Base-by-base conservation (phyloP, 345 rosid genomes). In the Rhodamnia argentea region DNA sequence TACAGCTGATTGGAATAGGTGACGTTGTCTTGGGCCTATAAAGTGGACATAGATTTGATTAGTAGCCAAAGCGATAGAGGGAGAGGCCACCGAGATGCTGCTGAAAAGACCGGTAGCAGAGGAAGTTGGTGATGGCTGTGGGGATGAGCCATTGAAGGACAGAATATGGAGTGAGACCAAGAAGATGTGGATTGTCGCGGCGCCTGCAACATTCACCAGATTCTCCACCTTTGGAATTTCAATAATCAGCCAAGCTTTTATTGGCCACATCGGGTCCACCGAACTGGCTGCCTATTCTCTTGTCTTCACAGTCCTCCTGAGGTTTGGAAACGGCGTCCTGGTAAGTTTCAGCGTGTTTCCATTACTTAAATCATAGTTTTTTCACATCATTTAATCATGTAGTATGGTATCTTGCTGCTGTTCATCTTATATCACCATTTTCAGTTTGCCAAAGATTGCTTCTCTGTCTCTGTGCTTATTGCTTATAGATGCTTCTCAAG, bases 221-320 rank as follows among this genome's bases (percentile, higher is more conserved):
- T 90, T 94, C 83, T 93, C 98, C 5, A 92, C 96, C 22, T 93
- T 92, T 15, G 96, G 97, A 14, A 86, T 92, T 13, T 86, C 85
- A 44, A 84, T 95, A 4, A 87, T 95, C 86, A 95, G 88, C 76
- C 98, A 92, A 86, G 95, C 95, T 5, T 96, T 94, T 74, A 86
- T 94, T 22, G 99, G 97, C 0, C 98, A 94, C 84, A 83, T 94
- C 83, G 95, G 99, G 42, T 44, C 95, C 0, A 89, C 88, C 0
- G 90, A 96, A 83, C 92, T 95, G 18, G 99, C 98, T 13, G 96
- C 98, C 20, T 93, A 88, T 87, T 94, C 99, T 15, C 91, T 95
- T 15, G 92, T 90, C 16, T 85, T 88, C 90, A 91, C 97, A 4
- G 93, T 94, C 40, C 93, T 95, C 84, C 51, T 96, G 60, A 90